Evolutionary conservation across 2,329 filamentous ascomycete species (phyloP), one percentile per base, ranked within the genome.

Genomic region (Rutstroemia sp.): DNA sequence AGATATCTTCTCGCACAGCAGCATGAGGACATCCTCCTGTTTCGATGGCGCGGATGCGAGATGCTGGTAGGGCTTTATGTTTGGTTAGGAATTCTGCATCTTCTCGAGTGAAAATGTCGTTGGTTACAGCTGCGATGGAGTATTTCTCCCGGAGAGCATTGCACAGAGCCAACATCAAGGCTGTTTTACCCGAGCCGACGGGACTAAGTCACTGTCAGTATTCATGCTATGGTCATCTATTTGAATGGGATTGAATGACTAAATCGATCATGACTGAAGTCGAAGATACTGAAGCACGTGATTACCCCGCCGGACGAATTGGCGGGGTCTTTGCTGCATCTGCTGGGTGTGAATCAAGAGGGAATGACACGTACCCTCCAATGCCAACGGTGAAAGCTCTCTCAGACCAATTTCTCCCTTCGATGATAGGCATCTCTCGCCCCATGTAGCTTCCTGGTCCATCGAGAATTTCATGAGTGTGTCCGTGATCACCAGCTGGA

Each of bases 21-120:
- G 94, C 94, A 76, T 99, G 94, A 0, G 94, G 94, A 70, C 94
- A 97, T 12, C 94, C 94, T 64, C 94, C 94, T 2, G 94, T 99
- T 75, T 99, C 94, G 73, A 99, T 97, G 69, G 94, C 94, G 59
- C 87, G 84, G 76, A 97, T 97, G 58, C 92, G 89, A 27, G 80
- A 73, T 5, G 92, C 80, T 0, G 92, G 87, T 0, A 97, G 85
- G 5, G 94, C 94, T 62, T 82, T 80, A 79, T 96, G 81, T 57
- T 85, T 84, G 58, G 90, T 95, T 25, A 99, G 84, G 76, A 99
- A 99, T 73, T 97, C 94, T 76, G 92, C 92, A 78, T 99, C 94
- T 75, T 99, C 94, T 62, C 88, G 87, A 21, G 92, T 97, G 79
- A 97, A 97, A 78, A 97, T 97, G 78, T 97, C 92, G 79, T 97